phyloP scores from a whole-genome alignment of 2,329 filamentous ascomycete species.

The Sarocladium strictum region DNA sequence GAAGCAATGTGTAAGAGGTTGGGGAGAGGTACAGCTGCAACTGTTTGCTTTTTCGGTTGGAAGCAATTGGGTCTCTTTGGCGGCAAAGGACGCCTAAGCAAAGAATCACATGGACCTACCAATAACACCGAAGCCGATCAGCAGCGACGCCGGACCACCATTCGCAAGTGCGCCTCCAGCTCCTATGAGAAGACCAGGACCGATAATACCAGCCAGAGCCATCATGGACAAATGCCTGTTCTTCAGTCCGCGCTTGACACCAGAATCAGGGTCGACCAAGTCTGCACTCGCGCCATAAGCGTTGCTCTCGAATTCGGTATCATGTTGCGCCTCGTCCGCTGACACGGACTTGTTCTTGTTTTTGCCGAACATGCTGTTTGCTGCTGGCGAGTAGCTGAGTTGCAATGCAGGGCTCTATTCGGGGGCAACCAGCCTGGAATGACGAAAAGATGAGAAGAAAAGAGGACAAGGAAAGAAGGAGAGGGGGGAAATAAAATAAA shows the following conservation, averaged over 20 bases:
- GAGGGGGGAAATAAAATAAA: not conserved
- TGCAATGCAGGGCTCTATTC: too few species aligned
- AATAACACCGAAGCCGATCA: slow-evolving; percentile 69
- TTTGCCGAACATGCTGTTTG: not conserved
- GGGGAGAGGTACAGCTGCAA: too few species aligned
- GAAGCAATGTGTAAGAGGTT: not conserved
- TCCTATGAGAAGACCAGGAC: slow-evolving; percentile 67
- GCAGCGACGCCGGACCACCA: slow-evolving; percentile 63
- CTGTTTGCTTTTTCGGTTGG: too few species aligned
- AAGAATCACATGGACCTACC: slow-evolving; percentile 27
- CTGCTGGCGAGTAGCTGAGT: too few species aligned
- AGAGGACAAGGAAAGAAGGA: not conserved
- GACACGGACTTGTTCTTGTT: slow-evolving; percentile 3
- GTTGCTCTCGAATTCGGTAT: slow-evolving; percentile 1
- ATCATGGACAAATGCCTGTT: slow-evolving; percentile 63
- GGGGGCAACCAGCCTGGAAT: not conserved
- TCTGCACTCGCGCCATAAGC: slow-evolving; percentile 23
- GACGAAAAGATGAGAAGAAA: not conserved
- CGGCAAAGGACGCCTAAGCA: not conserved
- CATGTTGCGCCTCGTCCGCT: slow-evolving; percentile 5
- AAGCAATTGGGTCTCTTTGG: too few species aligned
- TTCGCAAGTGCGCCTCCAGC: slow-evolving; percentile 62
- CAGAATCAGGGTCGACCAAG: slow-evolving; percentile 52
- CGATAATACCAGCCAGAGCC: slow-evolving; percentile 57
- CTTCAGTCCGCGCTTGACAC: slow-evolving; percentile 64